These are phyloP conservation scores for Epicoccum sorghinum DNA, from an alignment of 2,329 filamentous ascomycete genomes.

Conservation along the genomic window DNA sequence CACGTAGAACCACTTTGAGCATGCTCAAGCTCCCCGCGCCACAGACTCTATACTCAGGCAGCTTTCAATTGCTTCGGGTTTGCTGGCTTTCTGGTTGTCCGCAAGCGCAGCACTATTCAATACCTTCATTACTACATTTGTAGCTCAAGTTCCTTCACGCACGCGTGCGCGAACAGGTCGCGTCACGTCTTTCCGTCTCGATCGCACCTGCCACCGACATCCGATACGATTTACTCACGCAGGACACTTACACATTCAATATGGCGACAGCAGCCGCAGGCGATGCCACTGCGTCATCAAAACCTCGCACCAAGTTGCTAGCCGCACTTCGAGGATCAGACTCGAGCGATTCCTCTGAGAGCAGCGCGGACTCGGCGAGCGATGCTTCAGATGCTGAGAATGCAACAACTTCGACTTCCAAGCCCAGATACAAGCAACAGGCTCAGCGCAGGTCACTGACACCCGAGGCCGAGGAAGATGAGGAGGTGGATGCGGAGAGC, in stretches of 20 bases:
- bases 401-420: slow-evolving; percentile 40
- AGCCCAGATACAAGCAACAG: not conserved
- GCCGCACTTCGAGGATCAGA: slow-evolving; percentile 29
- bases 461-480: slow-evolving; percentile 28
- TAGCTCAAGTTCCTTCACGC: not conserved
- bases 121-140: not conserved
- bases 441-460: slow-evolving; percentile 1
- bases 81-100: not conserved
- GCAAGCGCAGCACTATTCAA: not conserved
- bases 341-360: slow-evolving; percentile 42
- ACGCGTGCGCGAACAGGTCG: not conserved
- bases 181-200: not conserved
- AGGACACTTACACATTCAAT: not conserved
- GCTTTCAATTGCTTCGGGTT: too few relatives aligned
- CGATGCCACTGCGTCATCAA: not conserved
- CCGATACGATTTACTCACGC: not conserved
- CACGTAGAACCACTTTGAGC: slow-evolving; percentile 10
- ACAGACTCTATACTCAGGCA: not conserved
- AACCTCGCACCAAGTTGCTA: slow-evolving; percentile 27
- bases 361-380: slow-evolving; percentile 48
- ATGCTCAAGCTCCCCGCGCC: slow-evolving; percentile 20
- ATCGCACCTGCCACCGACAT: too few relatives aligned
- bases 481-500: slow-evolving; percentile 41
- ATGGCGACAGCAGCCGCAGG: not conserved
- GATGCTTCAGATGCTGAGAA: slow-evolving; percentile 33